Evolutionary conservation across 495 filamentous ascomycete genomes (phyloP).

Genomic region (Xylaria sp.): DNA sequence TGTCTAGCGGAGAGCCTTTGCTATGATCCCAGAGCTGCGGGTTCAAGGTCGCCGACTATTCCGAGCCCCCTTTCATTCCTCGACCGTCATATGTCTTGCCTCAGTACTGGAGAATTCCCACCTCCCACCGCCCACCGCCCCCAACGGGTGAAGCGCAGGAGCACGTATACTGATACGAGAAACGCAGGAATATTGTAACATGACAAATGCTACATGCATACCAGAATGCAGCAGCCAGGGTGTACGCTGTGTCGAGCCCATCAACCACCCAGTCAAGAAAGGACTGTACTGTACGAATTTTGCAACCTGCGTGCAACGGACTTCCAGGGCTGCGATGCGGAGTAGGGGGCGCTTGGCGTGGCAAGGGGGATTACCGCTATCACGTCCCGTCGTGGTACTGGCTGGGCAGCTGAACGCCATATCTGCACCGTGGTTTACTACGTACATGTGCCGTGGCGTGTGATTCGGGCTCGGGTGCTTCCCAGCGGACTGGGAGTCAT

Average conservation of each 20-base stretch:
- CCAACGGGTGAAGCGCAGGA: conserved; percentile 10
- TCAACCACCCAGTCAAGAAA: conserved; percentile 11
- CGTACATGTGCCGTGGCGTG: conserved; percentile 18
- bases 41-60: conserved; percentile 7
- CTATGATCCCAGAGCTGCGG: conserved; percentile 16
- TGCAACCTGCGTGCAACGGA: conserved; percentile 7
- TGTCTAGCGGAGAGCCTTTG: conserved; percentile 14
- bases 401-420: conserved; percentile 27
- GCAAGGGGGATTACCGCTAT: conserved; percentile 2
- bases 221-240: conserved; percentile 21
- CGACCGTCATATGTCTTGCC: conserved; percentile 9
- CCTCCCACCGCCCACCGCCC: conserved; percentile 19
- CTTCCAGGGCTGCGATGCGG: conserved; percentile 27
- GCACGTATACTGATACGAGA: conserved; percentile 24
- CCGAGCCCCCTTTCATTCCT: conserved; percentile 1
- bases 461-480: conserved; percentile 24
- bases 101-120: background rate
- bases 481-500: conserved; percentile 27
- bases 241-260: conserved; percentile 16
- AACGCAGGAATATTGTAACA: conserved; percentile 28
- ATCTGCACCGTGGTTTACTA: conserved; percentile 17
- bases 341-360: conserved; percentile 21
- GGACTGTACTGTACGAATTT: background rate
- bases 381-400: conserved; percentile 15
- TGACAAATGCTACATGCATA: conserved; percentile 33